A percentile compares a stretch with the other conserved stretches of the same genome.
Evolutionary conservation across 169 alveolate genomes (phyloP).

Genomic region (Plasmodium blacklocki): DNA sequence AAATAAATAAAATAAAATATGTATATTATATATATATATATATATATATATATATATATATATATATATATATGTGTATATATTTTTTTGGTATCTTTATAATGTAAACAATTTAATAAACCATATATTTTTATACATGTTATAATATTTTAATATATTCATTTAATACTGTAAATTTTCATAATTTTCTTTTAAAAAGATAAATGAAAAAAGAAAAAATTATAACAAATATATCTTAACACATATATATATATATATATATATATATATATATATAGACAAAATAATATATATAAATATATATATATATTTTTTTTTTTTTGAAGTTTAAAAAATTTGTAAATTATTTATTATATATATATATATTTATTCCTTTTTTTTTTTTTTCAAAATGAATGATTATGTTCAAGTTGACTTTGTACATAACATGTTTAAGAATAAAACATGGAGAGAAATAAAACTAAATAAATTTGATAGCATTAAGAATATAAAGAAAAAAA

Average conservation of each 20-base stretch:
- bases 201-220: too few relatives aligned
- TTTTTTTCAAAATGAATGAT: slow-evolving; percentile 17
- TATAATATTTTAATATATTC: too few relatives aligned
- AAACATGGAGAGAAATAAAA: slow-evolving; percentile 79
- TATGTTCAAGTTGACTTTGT: slow-evolving; percentile 76
- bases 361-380: background rate
- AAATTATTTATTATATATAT: background rate
- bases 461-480: slow-evolving; percentile 76
- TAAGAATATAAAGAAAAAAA: slow-evolving; percentile 77
- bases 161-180: too few relatives aligned
- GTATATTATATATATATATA: too few relatives aligned
- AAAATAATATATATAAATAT: background rate
- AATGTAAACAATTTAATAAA: too few relatives aligned
- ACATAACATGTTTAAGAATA: slow-evolving; percentile 65
- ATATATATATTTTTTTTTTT: background rate
- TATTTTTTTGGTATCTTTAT: too few relatives aligned
- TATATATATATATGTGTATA: too few relatives aligned
- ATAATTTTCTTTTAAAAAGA: too few relatives aligned
- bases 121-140: too few relatives aligned
- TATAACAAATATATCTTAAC: too few relatives aligned
- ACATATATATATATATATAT: background rate
- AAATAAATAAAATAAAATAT: too few relatives aligned
- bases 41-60: too few relatives aligned
- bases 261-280: background rate
- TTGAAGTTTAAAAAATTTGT: background rate